phyloP scores from a whole-genome alignment of 2,329 filamentous ascomycete species.

The Emericellopsis atlantica region DNA sequence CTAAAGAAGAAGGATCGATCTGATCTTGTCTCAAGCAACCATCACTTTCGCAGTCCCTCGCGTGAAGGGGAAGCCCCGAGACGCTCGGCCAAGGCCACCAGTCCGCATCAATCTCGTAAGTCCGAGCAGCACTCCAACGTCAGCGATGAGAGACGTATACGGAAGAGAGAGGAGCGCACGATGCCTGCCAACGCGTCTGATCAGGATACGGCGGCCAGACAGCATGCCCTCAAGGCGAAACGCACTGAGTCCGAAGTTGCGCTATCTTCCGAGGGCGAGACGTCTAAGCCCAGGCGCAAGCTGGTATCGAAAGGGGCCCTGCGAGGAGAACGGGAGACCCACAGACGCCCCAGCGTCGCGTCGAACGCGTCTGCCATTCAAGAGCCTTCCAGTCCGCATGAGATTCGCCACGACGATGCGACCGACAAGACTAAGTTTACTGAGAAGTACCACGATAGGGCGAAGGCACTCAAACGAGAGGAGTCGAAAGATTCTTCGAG shows the following conservation, averaged over 20 bases:
- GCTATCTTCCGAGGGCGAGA: constrained; percentile 43
- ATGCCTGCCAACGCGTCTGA: constrained; percentile 36
- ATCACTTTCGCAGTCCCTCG: constrained; percentile 21
- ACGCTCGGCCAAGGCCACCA: constrained; percentile 20
- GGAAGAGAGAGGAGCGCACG: constrained; percentile 40
- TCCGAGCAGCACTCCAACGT: constrained; percentile 27
- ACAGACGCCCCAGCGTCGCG: constrained; percentile 43
- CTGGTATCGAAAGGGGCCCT: constrained; percentile 51
- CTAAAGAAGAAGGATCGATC: constrained; percentile 28
- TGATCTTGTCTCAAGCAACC: constrained; percentile 12
- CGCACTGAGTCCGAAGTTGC: constrained; percentile 40
- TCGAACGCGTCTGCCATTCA: constrained; percentile 41
- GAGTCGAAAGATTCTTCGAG: constrained; percentile 43
- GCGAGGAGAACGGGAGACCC: constrained; percentile 45
- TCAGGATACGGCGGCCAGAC: constrained; percentile 37
- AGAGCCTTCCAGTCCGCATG: constrained; percentile 40
- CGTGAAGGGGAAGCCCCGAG: constrained; percentile 38
- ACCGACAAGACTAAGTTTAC: constrained; percentile 32
- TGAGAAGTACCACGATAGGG: constrained; percentile 46
- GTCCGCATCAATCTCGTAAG: constrained; percentile 35
- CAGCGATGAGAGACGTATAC: constrained; percentile 40
- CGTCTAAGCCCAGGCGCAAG: constrained; percentile 47
- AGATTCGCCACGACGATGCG: constrained; percentile 32
- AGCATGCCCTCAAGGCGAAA: constrained; percentile 37
- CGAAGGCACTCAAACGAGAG: constrained; percentile 48